phyloP scores from a whole-genome alignment of 148 eudicot species.

The Agrostemma githago region DNA sequence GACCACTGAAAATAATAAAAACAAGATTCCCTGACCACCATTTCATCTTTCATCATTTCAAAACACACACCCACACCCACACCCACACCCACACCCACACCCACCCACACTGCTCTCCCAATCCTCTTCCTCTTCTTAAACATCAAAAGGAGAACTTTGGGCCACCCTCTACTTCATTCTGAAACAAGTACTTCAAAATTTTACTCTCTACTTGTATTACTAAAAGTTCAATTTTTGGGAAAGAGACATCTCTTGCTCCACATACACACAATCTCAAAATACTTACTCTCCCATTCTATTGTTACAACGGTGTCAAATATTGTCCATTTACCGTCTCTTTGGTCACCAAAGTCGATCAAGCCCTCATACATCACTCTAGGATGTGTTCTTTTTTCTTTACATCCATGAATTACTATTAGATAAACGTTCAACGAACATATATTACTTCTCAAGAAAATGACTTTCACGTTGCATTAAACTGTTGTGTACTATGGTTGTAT shows the following conservation, averaged over 20 bases:
- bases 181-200: neutral
- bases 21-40: constrained; percentile 24
- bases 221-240: constrained; percentile 9
- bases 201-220: neutral
- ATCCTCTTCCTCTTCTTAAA: constrained; percentile 5
- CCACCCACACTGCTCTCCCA: neutral
- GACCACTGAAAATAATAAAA: neutral
- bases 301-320: no score
- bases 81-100: no score
- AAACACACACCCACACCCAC: neutral
- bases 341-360: no score
- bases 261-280: constrained; percentile 8
- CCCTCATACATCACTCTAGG: no score
- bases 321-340: no score
- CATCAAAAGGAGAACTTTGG: constrained; percentile 15
- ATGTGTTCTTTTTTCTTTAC: no score
- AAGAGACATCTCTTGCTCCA: constrained; percentile 28
- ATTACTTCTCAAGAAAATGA: no score
- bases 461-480: no score
- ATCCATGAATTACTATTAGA: no score
- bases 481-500: no score
- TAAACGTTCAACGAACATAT: no score
- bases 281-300: no score
- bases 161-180: constrained; percentile 13
- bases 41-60: constrained; percentile 14